Percentiles rank a stretch among this genome's conserved stretches.
Evolutionary conservation across 1,139 yeast genomes (phyloP).

Genomic region (Yamadazyma jaroonii): DNA sequence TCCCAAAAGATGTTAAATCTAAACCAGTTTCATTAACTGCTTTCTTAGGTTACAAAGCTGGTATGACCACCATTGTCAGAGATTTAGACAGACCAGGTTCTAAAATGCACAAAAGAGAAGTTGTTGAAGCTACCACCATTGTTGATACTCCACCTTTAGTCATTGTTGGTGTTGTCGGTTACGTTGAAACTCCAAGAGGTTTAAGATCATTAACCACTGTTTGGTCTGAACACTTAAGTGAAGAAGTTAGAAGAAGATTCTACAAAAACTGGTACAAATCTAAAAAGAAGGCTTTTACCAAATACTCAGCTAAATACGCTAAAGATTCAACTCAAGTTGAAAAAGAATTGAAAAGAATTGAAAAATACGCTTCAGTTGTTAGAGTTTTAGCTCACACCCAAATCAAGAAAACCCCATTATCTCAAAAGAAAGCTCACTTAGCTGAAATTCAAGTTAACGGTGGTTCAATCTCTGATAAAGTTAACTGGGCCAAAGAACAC

Average conservation of each 20-base stretch:
- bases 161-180: conserved; percentile 99
- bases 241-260: conserved; percentile 99
- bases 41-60: conserved; percentile 99
- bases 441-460: conserved; percentile 99
- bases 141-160: conserved; percentile 99
- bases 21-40: conserved; percentile 99
- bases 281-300: conserved; percentile 99
- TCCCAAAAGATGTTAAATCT: conserved; percentile 98
- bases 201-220: conserved; percentile 98
- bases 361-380: conserved; percentile 97
- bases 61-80: conserved; percentile 99
- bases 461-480: conserved; percentile 97
- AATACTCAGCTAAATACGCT: conserved; percentile 98
- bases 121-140: conserved; percentile 98
- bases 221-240: conserved; percentile 99
- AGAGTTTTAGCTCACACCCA: conserved; percentile 99
- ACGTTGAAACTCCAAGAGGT: conserved; percentile 99
- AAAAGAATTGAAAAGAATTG: conserved; percentile 97
- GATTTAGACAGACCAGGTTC: conserved; percentile 99
- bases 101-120: conserved; percentile 99
- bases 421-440: conserved; percentile 99
- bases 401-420: conserved; percentile 98
- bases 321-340: conserved; percentile 85
- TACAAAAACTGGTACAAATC: conserved; percentile 99
- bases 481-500: conserved; percentile 98